Evolutionary conservation across 2,329 filamentous ascomycete species (phyloP).

Genomic region (Fusarium decemcellulare): DNA sequence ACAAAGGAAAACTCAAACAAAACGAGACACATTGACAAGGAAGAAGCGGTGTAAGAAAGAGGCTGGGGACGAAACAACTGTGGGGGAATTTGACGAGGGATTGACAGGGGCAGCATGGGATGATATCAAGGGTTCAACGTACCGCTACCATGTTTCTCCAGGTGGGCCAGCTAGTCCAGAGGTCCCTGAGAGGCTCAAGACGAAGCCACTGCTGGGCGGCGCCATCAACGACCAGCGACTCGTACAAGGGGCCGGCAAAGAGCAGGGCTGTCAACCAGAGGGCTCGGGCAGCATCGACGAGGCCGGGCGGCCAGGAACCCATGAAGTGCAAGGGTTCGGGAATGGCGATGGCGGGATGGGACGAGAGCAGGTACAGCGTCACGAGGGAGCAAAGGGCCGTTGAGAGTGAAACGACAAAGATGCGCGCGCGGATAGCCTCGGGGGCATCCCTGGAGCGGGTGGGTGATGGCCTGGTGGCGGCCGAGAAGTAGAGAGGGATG

Average conservation of each 20-base stretch:
- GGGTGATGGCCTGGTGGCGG: constrained; percentile 83
- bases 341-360: constrained; percentile 60
- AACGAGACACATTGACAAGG: constrained; percentile 7
- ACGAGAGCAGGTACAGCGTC: constrained; percentile 76
- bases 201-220: constrained; percentile 76
- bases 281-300: constrained; percentile 73
- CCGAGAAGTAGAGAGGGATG: constrained; percentile 88
- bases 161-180: constrained; percentile 81
- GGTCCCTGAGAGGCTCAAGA: constrained; percentile 68
- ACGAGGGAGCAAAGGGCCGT: constrained; percentile 77
- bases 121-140: constrained; percentile 51
- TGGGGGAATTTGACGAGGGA: constrained; percentile 31
- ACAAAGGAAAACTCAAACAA: constrained; percentile 17
- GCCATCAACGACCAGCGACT: constrained; percentile 80
- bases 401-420: constrained; percentile 83
- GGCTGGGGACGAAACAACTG: constrained; percentile 37
- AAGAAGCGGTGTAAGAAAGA: constrained; percentile 43
- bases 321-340: constrained; percentile 74
- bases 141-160: constrained; percentile 92
- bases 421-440: constrained; percentile 88
- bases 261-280: constrained; percentile 82
- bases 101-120: constrained; percentile 32
- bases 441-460: constrained; percentile 88
- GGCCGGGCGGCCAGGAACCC: constrained; percentile 84
- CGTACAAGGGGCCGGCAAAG: constrained; percentile 88